These are phyloP conservation scores for Pneumocystis oryctolagi DNA, from an alignment of 1,139 yeast species.

Conservation along the genomic window DNA sequence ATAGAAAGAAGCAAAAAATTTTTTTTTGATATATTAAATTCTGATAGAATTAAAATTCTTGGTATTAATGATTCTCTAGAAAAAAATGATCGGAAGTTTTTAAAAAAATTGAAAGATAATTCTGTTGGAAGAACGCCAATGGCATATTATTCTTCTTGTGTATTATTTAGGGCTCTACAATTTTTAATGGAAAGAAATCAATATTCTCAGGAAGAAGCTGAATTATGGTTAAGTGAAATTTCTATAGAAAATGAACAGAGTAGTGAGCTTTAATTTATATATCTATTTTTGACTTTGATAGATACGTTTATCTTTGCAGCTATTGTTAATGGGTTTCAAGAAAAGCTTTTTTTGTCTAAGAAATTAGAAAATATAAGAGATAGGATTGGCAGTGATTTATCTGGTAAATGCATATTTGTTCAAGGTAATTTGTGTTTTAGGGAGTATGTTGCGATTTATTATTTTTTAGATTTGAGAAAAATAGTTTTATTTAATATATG, in stretches of 20 bases:
- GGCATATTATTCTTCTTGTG: background rate
- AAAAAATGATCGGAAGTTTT: background rate
- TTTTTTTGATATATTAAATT: background rate
- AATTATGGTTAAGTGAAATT: background rate
- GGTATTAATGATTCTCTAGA: background rate
- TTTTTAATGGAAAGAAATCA: background rate
- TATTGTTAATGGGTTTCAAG: slow-evolving; percentile 1
- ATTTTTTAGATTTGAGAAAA: slow-evolving; percentile 23
- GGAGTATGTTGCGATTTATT: background rate
- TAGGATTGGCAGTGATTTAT: slow-evolving; percentile 47
- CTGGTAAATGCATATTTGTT: slow-evolving; percentile 27
- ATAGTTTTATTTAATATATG: slow-evolving; percentile 39
- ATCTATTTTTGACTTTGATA: background rate
- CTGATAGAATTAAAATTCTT: background rate
- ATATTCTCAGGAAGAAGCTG: background rate
- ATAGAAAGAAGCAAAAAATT: background rate
- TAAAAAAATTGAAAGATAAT: background rate
- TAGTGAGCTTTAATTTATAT: background rate
- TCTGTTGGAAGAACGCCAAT: background rate
- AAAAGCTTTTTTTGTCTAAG: background rate
- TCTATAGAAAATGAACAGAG: background rate
- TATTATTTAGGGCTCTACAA: background rate
- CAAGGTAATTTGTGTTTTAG: slow-evolving; percentile 23
- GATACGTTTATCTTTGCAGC: slow-evolving; percentile 1
- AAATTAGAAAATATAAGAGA: slow-evolving; percentile 39